Percentiles rank a stretch among this genome's conserved stretches.
phyloP scores from a whole-genome alignment of 805 yeast genomes.

The Isabelozyma gotoi region DNA sequence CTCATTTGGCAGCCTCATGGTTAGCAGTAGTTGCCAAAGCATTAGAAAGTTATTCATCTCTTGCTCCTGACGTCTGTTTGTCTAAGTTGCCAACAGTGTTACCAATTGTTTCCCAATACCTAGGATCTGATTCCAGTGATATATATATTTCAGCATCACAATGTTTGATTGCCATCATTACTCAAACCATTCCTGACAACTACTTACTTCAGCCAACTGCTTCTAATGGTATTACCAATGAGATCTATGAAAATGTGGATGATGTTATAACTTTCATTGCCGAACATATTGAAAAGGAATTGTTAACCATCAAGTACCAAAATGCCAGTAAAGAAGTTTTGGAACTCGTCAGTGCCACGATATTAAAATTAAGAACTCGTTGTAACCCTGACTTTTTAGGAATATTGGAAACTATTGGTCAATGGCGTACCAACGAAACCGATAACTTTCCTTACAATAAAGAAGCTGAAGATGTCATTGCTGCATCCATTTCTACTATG shows the following conservation, averaged over 20 bases:
- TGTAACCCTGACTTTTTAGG: conserved; percentile 69
- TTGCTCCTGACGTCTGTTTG: conserved; percentile 47
- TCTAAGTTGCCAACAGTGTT: conserved; percentile 49
- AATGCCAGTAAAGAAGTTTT: conserved; percentile 74
- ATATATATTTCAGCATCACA: conserved; percentile 79
- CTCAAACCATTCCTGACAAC: conserved; percentile 63
- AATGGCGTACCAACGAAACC: conserved; percentile 78
- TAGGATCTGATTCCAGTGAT: conserved; percentile 62
- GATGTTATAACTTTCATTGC: conserved; percentile 52
- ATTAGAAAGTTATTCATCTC: conserved; percentile 35
- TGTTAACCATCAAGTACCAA: conserved; percentile 72
- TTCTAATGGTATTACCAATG: conserved; percentile 39
- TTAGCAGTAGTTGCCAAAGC: conserved; percentile 91
- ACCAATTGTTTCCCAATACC: conserved; percentile 57
- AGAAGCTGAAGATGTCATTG: conserved; percentile 78
- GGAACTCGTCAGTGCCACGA: conserved; percentile 61
- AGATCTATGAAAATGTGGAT: conserved; percentile 56
- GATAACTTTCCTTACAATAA: conserved; percentile 64
- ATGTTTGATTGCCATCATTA: conserved; percentile 77
- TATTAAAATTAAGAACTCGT: conserved; percentile 62
- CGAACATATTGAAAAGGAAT: conserved; percentile 50
- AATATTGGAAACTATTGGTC: conserved; percentile 73
- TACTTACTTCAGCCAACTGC: conserved; percentile 53
- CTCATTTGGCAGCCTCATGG: conserved; percentile 92
- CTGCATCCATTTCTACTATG: conserved; percentile 72